Conservation (phyloP, 371 early-diverging fungal genomes). For the Mortierella sp. region DNA sequence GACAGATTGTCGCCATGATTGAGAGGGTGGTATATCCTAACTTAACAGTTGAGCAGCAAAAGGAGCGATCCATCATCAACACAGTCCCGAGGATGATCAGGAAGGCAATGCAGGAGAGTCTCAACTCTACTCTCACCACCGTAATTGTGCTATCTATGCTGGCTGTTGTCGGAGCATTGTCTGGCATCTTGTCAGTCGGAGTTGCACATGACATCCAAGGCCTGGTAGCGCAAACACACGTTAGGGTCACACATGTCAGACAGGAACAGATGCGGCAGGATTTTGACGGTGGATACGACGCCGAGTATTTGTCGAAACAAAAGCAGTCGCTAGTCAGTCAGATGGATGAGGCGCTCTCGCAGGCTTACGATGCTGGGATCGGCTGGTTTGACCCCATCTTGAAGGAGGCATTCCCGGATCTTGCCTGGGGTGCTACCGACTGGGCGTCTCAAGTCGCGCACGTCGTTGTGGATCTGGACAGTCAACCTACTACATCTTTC, state of each 20-base stretch:
- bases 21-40: constrained; percentile 28
- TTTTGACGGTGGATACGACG: neutral
- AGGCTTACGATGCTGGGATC: constrained; percentile 37
- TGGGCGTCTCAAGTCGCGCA: constrained; percentile 42
- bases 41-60: constrained; percentile 14
- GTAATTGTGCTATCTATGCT: constrained; percentile 25
- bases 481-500: neutral
- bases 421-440: constrained; percentile 35
- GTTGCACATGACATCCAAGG: constrained; percentile 48
- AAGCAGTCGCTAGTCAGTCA: constrained; percentile 4
- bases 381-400: constrained; percentile 46
- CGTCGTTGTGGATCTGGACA: constrained; percentile 28
- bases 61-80: constrained; percentile 32
- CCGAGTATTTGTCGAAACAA: neutral
- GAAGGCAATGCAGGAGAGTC: constrained; percentile 26
- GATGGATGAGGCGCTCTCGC: constrained; percentile 20
- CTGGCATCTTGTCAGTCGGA: constrained; percentile 26
- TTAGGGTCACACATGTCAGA: constrained; percentile 17
- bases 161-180: constrained; percentile 19
- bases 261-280: constrained; percentile 3
- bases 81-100: constrained; percentile 16
- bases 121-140: constrained; percentile 36
- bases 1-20: constrained; percentile 18
- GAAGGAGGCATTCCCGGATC: constrained; percentile 41
- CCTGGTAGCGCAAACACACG: constrained; percentile 39